Base-by-base conservation (phyloP, 2,329 filamentous ascomycete genomes). In the Cordyceps sp. region DNA sequence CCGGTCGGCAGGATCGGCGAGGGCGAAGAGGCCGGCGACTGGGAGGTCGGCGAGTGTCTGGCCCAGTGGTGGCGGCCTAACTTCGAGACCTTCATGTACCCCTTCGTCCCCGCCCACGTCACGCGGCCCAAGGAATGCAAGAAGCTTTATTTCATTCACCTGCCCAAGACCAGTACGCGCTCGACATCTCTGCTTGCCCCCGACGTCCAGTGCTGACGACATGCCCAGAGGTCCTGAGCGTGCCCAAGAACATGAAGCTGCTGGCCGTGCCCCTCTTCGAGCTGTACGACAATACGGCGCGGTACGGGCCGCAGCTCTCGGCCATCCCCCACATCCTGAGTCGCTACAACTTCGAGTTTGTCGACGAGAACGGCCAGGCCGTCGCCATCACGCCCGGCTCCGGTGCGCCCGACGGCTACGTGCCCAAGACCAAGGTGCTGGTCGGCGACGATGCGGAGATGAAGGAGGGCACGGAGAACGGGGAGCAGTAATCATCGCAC, bases 71-170 rank as follows among this genome's bases (percentile, higher is more conserved):
- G 88, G 85, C 70, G 90, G 36, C 90, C 90, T 33, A 98, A 96
- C 63, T 94, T 96, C 53, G 90, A 98, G 65, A 96, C 90, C 3
- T 96, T 96, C 66, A 94, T 98, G 85, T 98, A 98, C 54, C 90
- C 90, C 1, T 98, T 94, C 57, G 78, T 96, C 35, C 90, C 90
- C 7, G 84, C 86, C 14, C 90, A 98, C 59, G 84, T 94, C 39
- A 94, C 88, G 14, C 69, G 90, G 32, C 90, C 90, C 7, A 98
- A 98, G 64, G 90, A 98, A 62, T 93, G 88, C 64, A 98, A 98
- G 66, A 98, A 98, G 67, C 68, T 96, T 26, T 98, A 96, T 58
- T 85, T 96, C 39, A 93, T 98, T 42, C 83, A 93, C 53, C 64
- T 98, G 19, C 90, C 90, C 0, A 75, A 85, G 55, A 85, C 78